A percentile compares a stretch with the other conserved stretches of the same genome.
These are phyloP conservation scores for Begonia peltatifolia DNA, from an alignment of 306 rosid genomes.

Conservation along the genomic window DNA sequence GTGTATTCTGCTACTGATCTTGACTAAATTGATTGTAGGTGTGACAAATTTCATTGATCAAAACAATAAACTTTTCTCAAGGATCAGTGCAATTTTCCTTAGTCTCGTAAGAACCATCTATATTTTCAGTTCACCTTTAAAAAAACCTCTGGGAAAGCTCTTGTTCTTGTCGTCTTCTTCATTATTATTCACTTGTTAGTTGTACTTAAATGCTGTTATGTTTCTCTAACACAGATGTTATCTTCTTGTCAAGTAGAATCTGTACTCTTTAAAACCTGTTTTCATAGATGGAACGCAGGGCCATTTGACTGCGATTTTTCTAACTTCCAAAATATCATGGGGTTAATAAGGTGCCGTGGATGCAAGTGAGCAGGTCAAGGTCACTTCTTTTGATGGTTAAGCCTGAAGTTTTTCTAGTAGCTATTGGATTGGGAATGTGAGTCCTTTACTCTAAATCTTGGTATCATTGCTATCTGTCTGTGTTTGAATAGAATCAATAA, in stretches of 20 bases:
- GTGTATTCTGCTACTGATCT: slow-evolving; percentile 5
- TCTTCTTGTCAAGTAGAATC: no score
- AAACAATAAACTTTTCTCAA: slow-evolving; percentile 52
- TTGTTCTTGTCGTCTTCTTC: no score
- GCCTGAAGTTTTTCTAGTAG: slow-evolving; percentile 65
- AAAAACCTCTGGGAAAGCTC: no score
- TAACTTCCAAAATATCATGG: background rate
- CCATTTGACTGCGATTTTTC: no score
- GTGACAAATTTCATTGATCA: slow-evolving; percentile 62
- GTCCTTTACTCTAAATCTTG: slow-evolving; percentile 9
- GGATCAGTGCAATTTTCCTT: slow-evolving; percentile 57
- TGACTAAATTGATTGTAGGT: slow-evolving; percentile 28
- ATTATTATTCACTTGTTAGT: no score
- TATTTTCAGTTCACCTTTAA: background rate
- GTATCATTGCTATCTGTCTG: background rate
- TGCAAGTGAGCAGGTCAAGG: slow-evolving; percentile 87
- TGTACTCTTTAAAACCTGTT: background rate
- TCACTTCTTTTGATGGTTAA: slow-evolving; percentile 64
- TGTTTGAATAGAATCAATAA: no score
- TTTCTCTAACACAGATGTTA: no score
- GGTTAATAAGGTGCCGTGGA: slow-evolving; percentile 83
- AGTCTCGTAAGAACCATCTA: slow-evolving; percentile 42
- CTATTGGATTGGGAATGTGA: slow-evolving; percentile 83
- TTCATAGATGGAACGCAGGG: background rate
- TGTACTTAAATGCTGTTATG: no score